phyloP scores from a whole-genome alignment of 176 grass and related monocot species.

The Carex cristatella region DNA sequence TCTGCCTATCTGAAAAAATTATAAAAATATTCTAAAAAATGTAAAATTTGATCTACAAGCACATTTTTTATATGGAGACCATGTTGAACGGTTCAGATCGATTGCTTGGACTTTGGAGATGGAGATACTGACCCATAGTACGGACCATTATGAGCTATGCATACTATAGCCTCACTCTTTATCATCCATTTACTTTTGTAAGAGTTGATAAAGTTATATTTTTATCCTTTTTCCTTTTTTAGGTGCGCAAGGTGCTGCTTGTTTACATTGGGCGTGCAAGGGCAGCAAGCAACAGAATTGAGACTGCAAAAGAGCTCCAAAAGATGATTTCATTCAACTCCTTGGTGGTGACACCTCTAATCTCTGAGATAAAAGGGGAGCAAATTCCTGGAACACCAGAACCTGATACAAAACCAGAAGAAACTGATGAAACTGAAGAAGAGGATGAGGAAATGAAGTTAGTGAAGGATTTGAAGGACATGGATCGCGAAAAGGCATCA shows the following conservation, averaged over 20 bases:
- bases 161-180: too few species aligned
- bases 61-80: too few species aligned
- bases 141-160: too few species aligned
- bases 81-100: too few species aligned
- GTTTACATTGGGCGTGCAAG: constrained; percentile 71
- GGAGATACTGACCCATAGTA: too few species aligned
- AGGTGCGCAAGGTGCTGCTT: constrained; percentile 77
- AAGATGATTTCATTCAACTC: constrained; percentile 85
- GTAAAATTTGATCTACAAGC: too few species aligned
- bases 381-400: constrained; percentile 13
- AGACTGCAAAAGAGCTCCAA: constrained; percentile 87
- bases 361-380: constrained; percentile 87
- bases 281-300: constrained; percentile 64
- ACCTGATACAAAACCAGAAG: constrained; percentile 39
- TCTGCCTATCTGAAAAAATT: too few species aligned
- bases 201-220: constrained; percentile 1
- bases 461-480: constrained; percentile 65
- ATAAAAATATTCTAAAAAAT: too few species aligned
- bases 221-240: constrained; percentile 11
- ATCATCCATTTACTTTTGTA: neutral
- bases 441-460: constrained; percentile 65
- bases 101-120: too few species aligned
- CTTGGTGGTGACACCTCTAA: constrained; percentile 68
- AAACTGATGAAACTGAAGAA: constrained; percentile 34
- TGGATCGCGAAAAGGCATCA: constrained; percentile 46